phyloP scores from a whole-genome alignment of 495 filamentous ascomycete species.

The Hypoxylon crocopeplum region DNA sequence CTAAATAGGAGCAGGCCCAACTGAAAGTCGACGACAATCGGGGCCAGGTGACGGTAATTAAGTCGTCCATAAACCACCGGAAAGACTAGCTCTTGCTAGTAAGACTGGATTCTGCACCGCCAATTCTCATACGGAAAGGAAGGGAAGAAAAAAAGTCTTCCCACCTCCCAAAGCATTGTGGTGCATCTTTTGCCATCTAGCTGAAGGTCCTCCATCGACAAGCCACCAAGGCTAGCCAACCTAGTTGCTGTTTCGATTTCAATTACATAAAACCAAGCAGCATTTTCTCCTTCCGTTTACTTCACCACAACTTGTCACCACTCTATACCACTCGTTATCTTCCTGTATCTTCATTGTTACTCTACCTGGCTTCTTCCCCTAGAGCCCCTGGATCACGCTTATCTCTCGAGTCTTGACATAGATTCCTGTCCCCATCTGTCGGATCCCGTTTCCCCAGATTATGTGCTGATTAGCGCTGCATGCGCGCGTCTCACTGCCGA shows the following conservation, averaged over 20 bases:
- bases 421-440: constrained; percentile 54
- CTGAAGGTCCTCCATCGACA: constrained; percentile 19
- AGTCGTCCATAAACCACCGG: constrained; percentile 23
- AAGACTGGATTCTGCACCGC: constrained; percentile 31
- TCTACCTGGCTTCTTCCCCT: constrained; percentile 27
- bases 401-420: constrained; percentile 41
- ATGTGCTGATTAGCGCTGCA: constrained; percentile 58
- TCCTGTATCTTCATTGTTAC: constrained; percentile 36
- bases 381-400: constrained; percentile 37
- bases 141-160: constrained; percentile 28
- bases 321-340: constrained; percentile 49
- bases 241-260: constrained; percentile 45
- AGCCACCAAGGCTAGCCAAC: constrained; percentile 27
- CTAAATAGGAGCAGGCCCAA: constrained; percentile 30
- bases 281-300: constrained; percentile 56
- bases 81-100: constrained; percentile 36
- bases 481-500: constrained; percentile 36
- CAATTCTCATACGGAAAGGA: constrained; percentile 22
- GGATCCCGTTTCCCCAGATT: constrained; percentile 58
- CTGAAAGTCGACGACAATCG: constrained; percentile 20
- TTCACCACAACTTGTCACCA: constrained; percentile 54
- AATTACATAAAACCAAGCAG: constrained; percentile 62
- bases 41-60: constrained; percentile 19
- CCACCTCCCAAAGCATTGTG: constrained; percentile 25
- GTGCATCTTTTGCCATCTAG: constrained; percentile 27